Evolutionary conservation across 1,284 basidiomycete genomes (phyloP), one percentile per base, ranked within the genome.

Genomic region (Agroathelia rolfsii): DNA sequence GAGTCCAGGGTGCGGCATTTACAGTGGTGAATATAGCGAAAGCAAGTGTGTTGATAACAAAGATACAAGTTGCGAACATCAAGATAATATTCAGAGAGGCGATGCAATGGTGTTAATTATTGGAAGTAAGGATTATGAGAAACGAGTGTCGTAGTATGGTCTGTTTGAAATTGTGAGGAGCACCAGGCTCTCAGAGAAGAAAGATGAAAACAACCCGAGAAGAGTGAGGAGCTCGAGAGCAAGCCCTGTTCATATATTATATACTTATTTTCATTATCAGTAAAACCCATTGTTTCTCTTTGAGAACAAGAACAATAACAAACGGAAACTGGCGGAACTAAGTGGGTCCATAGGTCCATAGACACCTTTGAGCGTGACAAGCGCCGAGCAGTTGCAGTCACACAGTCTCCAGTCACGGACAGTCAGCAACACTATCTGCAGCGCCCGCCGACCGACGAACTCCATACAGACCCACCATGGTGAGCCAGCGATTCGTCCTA

Each of bases 1-100:
- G 45, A 15, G 55, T 36, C n/a, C 49, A 49, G 2, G 64, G 62
- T 5, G 55, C 56, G 28, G 58, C 41, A 14, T 37, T 33, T 3
- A 26, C 40, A n/a, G 44, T 31, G 14, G 41, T 34, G 19, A 51
- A 18, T n/a, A 35, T 23, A 15, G 43, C 40, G 14, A 52, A 31
- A 22, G 34, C 45, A 20, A 45, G 40, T 38, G 48, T 47, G 34
- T 44, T 35, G 7, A 38, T 40, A 14, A n/a, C 11, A 13, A 14
- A 33, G n/a, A 7, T 15, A 14, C 25, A 34, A 39, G 37, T 34
- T 26, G 34, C 37, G 23, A 34, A 34, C 37, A 35, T 34, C 15
- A 20, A 28, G 23, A 23, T 24, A n/a, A 5, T 15, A 15, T 16
- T 26, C 13, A 15, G 5, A 41, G 22, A 25, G 46, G 40, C 7